Percentiles rank a stretch among this genome's conserved stretches.
These are phyloP conservation scores for Gossypium gossypioides DNA, from an alignment of 441 rosid genomes.

Conservation along the genomic window DNA sequence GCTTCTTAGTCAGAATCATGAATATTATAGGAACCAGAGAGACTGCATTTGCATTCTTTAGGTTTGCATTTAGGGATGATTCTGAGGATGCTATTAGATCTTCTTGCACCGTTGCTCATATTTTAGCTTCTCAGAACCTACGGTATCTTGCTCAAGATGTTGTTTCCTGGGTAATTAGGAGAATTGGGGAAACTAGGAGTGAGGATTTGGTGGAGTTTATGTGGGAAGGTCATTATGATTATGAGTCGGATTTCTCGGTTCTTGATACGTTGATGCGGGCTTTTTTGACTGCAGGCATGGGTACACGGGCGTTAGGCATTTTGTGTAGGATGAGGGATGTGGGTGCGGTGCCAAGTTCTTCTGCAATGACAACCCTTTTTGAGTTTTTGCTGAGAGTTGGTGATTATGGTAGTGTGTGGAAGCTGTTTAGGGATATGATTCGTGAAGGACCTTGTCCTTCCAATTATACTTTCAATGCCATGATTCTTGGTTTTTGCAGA, in stretches of 20 bases:
- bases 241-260: constrained; percentile 47
- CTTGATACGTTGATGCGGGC: constrained; percentile 56
- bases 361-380: constrained; percentile 46
- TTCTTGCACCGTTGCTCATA: constrained; percentile 44
- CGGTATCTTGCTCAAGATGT: constrained; percentile 54
- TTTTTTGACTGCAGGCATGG: constrained; percentile 40
- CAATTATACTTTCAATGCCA: constrained; percentile 29
- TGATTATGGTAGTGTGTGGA: constrained; percentile 54
- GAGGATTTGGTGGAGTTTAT: constrained; percentile 39
- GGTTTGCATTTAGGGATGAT: constrained; percentile 34
- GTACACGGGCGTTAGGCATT: constrained; percentile 33
- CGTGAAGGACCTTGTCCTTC: constrained; percentile 44
- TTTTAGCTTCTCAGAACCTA: constrained; percentile 35
- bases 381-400: constrained; percentile 48
- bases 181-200: constrained; percentile 37
- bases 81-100: constrained; percentile 30
- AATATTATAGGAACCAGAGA: constrained; percentile 31
- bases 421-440: constrained; percentile 51
- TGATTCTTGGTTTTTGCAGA: constrained; percentile 56
- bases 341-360: constrained; percentile 35
- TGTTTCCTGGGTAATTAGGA: constrained; percentile 42
- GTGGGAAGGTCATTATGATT: constrained; percentile 41
- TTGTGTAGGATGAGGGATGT: constrained; percentile 43
- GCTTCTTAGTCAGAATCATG: constrained; percentile 36
- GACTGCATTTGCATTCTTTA: constrained; percentile 55